Base-by-base conservation (phyloP, 2,329 filamentous ascomycete genomes). In the Fusarium nelsonii region DNA sequence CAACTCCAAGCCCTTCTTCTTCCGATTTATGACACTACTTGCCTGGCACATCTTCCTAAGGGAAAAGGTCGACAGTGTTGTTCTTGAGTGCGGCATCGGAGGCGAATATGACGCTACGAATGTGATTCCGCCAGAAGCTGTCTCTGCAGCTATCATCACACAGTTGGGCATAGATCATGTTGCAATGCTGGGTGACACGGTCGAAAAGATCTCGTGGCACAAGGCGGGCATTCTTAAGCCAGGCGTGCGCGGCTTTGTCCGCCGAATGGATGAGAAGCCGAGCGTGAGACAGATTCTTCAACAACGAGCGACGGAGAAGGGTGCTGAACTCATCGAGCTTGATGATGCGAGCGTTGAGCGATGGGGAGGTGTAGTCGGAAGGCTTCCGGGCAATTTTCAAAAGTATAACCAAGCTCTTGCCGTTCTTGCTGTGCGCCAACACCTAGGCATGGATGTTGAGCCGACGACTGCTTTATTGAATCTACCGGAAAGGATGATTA, bases 71-170 rank as follows among this genome's bases (percentile, higher is more conserved):
- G 85, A 90, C 67, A 89, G 89, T 18, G 94, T 93, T 0, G 89
- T 98, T 11, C 86, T 98, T 34, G 96, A 99, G 80, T 97, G 93
- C 74, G 96, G 96, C 1, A 97, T 98, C 68, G 96, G 96, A 16
- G 96, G 94, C 49, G 93, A 97, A 80, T 94, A 94, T 74, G 95
- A 98, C 76, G 91, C 92, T 30, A 99, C 96, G 11, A 98, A 98
- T 75, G 87, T 98, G 23, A 80, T 99, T 8, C 84, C 84, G 0
- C 57, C 81, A 0, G 83, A 85, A 12, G 84, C 87, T 14, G 91
- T 94, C 1, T 90, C 87, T 8, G 90, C 90, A 2, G 87, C 89
- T 2, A 92, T 91, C 1, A 89, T 97, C 37, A 90, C 93, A 20
- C 93, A 91, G 74, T 79, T 97, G 43, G 94, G 93, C 5, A 91